Evolutionary conservation across 257 asterid species (phyloP).

Genomic region (Gynochthodes officinalis): DNA sequence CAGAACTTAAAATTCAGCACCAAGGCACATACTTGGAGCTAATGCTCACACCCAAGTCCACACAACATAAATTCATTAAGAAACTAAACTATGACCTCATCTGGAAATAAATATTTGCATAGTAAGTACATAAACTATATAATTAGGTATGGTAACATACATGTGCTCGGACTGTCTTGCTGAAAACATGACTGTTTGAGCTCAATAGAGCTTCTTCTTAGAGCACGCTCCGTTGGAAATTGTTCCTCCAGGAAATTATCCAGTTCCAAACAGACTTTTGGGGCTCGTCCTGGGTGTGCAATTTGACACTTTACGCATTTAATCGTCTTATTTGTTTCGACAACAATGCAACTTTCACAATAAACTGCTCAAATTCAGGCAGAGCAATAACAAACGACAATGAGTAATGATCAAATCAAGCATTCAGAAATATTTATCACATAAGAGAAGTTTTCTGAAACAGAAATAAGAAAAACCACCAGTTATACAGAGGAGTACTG

Average conservation of each 20-base stretch:
- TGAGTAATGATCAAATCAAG: conserved; percentile 2
- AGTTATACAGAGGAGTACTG: not conserved
- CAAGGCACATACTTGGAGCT: no score
- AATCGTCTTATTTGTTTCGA: conserved; percentile 19
- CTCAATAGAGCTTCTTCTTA: conserved; percentile 24
- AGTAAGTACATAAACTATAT: not conserved
- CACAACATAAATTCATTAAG: not conserved
- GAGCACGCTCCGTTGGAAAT: conserved; percentile 38
- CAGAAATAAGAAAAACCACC: not conserved
- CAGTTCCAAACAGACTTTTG: conserved; percentile 49
- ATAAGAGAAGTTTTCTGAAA: not conserved
- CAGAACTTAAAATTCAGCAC: not conserved
- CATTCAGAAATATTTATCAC: not conserved
- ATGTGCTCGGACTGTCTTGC: conserved; percentile 16
- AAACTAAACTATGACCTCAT: not conserved
- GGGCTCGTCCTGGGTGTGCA: conserved; percentile 42
- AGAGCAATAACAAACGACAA: not conserved
- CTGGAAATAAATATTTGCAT: not conserved
- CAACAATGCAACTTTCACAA: conserved; percentile 19
- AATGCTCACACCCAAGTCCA: not conserved
- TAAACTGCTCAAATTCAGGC: conserved; percentile 5
- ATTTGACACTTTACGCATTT: conserved; percentile 45
- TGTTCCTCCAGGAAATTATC: conserved; percentile 48
- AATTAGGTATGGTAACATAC: conserved; percentile 1
- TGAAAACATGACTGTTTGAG: conserved; percentile 27